Base-by-base conservation (phyloP, 169 alveolate species). In the Babesia ovata region DNA sequence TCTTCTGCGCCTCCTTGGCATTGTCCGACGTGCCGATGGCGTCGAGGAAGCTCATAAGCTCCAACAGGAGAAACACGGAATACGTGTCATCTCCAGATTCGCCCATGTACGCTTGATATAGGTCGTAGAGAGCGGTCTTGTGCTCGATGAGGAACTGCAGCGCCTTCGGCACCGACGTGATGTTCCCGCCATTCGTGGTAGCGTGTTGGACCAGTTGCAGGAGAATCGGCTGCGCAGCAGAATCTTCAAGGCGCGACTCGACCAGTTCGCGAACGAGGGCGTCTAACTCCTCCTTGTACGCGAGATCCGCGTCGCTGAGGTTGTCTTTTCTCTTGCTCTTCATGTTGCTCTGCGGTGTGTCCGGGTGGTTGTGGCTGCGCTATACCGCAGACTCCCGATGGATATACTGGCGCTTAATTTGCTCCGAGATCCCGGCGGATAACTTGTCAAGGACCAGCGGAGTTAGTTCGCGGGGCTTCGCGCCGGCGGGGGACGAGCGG, bases 261-360 rank as follows among this genome's bases (percentile, higher is more conserved):
- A 61, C 45, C 36, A 79, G 54, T 4, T 79, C 84, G n/a, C 44
- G 22, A 12, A 79, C 87, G 26, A 79, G 36, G 21, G 53, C 17
- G 54, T 79, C 87, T 17, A 79, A 63, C 49, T 79, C 87, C 44
- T 79, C 87, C 77, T 79, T 79, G 62, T 79, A 79, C 26, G 84
- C 83, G n/a, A n/a, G 52, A 46, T 79, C 87, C 14, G 76, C 70
- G 9, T 73, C 84, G 76, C 75, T 79, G 33, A 79, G 70, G 28
- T 63, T 39, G 21, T 79, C 87, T 70, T 70, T 79, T 9, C 44
- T 46, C 22, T 58, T 71, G 28, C 57, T 14, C 2, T 52, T 45
- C 87, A 79, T 79, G 21, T 33, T 36, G n/a, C n/a, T 16, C 50
- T 16, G 50, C 50, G 50, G 19, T 4, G 50, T 16, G 50, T 16